phyloP scores from a whole-genome alignment of 2,329 filamentous ascomycete species.

The Colletotrichum theobromicola region DNA sequence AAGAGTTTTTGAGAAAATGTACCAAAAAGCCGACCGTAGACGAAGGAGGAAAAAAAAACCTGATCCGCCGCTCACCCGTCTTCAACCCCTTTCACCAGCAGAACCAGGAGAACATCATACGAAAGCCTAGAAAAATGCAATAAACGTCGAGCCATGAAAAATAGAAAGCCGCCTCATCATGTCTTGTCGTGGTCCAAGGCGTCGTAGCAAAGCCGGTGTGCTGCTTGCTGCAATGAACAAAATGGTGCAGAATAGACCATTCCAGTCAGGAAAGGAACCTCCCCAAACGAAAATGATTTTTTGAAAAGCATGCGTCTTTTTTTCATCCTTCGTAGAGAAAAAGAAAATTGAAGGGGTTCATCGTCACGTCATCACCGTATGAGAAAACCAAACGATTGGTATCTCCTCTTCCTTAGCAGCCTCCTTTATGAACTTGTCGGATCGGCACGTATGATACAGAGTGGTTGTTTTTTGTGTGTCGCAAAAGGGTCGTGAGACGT shows the following conservation, averaged over 20 bases:
- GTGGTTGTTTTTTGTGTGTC: background rate
- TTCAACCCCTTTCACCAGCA: background rate
- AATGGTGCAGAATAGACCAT: background rate
- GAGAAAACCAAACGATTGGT: background rate
- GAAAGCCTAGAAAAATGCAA: background rate
- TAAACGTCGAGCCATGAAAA: background rate
- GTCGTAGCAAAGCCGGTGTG: constrained; percentile 21
- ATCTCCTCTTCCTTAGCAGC: background rate
- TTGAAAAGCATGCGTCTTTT: background rate
- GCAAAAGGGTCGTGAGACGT: constrained; percentile 7
- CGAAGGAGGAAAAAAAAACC: background rate
- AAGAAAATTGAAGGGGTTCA: background rate
- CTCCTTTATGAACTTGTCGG: constrained; percentile 7
- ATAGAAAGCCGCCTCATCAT: constrained; percentile 15
- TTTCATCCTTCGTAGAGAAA: background rate
- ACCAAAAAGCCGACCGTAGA: background rate
- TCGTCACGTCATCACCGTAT: constrained; percentile 8
- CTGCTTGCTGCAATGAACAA: constrained; percentile 9
- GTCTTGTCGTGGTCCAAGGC: constrained; percentile 20
- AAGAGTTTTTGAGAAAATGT: background rate
- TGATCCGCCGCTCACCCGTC: background rate
- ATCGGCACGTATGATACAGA: constrained; percentile 5
- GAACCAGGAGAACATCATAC: background rate
- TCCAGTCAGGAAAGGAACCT: background rate
- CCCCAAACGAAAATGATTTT: background rate